These are phyloP conservation scores for Globisporangium cylindrosporum DNA, from an alignment of 352 stramenopile genomes.

Conservation along the genomic window DNA sequence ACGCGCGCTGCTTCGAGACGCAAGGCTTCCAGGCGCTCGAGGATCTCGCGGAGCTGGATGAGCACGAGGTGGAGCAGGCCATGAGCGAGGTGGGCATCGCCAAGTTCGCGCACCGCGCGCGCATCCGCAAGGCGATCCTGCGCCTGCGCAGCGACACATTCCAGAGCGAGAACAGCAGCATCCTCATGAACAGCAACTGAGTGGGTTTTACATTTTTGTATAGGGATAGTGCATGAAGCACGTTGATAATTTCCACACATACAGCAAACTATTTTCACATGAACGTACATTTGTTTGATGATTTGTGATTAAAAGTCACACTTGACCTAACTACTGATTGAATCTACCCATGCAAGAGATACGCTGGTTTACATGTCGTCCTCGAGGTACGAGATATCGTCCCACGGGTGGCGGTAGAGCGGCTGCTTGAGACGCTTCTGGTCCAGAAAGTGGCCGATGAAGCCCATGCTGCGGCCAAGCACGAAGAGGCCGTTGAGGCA, in stretches of 20 bases:
- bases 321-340: not conserved
- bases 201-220: not conserved
- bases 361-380: slow-evolving; percentile 55
- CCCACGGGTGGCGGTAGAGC: slow-evolving; percentile 96
- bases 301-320: not conserved
- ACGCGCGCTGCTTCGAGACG: slow-evolving; percentile 56
- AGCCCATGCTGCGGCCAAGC: slow-evolving; percentile 84
- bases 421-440: slow-evolving; percentile 97
- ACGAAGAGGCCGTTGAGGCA: slow-evolving; percentile 95
- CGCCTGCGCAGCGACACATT: slow-evolving; percentile 25
- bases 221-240: not conserved
- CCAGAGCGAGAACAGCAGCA: slow-evolving; percentile 29
- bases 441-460: slow-evolving; percentile 96
- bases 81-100: slow-evolving; percentile 75
- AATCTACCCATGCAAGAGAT: not conserved
- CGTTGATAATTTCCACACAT: no score
- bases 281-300: not conserved
- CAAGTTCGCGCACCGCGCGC: slow-evolving; percentile 71
- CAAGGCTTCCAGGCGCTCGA: slow-evolving; percentile 59
- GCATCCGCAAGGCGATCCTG: slow-evolving; percentile 70
- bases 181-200: slow-evolving; percentile 23
- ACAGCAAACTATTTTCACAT: not conserved
- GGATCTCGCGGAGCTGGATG: slow-evolving; percentile 59
- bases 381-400: slow-evolving; percentile 96
- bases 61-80: slow-evolving; percentile 66